A percentile compares a stretch with the other conserved stretches of the same genome.
These are phyloP conservation scores for Aspergillus proliferans DNA, from an alignment of 2,329 filamentous ascomycete species.

Conservation along the genomic window DNA sequence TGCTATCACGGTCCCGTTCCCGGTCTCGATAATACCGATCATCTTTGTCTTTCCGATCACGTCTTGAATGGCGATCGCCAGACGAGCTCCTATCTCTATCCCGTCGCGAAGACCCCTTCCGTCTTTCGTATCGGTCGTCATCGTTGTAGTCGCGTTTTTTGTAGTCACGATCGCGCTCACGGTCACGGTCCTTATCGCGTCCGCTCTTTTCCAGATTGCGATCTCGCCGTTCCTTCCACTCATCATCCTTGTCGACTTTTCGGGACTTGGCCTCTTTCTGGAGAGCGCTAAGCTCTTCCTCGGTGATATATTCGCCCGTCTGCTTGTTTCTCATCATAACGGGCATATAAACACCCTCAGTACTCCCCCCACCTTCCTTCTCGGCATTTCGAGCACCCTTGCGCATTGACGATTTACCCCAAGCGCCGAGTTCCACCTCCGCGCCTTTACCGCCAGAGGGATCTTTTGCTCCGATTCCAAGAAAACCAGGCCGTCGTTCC, in stretches of 20 bases:
- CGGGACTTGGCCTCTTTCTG: conserved; percentile 45
- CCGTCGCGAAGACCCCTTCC: conserved; percentile 33
- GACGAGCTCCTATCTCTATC: conserved; percentile 33
- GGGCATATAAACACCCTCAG: conserved; percentile 53
- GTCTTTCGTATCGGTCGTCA: conserved; percentile 29
- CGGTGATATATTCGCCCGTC: conserved; percentile 57
- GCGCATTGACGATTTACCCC: conserved; percentile 60
- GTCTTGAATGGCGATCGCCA: conserved; percentile 29
- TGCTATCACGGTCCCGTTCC: conserved; percentile 18
- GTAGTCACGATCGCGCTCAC: conserved; percentile 19
- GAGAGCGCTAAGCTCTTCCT: conserved; percentile 53
- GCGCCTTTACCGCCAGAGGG: conserved; percentile 49
- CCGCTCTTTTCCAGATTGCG: conserved; percentile 37
- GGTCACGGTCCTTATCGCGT: conserved; percentile 29
- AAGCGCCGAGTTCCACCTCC: conserved; percentile 70
- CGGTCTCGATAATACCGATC: conserved; percentile 31
- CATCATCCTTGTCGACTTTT: conserved; percentile 35
- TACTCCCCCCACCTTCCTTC: conserved; percentile 35
- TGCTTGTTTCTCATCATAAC: conserved; percentile 55
- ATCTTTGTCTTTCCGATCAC: conserved; percentile 24
- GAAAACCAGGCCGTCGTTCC: conserved; percentile 67
- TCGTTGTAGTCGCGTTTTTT: conserved; percentile 29
- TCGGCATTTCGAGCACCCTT: conserved; percentile 52
- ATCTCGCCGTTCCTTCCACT: conserved; percentile 42
- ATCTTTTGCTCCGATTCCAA: conserved; percentile 85